Evolutionary conservation across 31 red algal genomes (phyloP).

Genomic region (Asparagopsis taxiformis): DNA sequence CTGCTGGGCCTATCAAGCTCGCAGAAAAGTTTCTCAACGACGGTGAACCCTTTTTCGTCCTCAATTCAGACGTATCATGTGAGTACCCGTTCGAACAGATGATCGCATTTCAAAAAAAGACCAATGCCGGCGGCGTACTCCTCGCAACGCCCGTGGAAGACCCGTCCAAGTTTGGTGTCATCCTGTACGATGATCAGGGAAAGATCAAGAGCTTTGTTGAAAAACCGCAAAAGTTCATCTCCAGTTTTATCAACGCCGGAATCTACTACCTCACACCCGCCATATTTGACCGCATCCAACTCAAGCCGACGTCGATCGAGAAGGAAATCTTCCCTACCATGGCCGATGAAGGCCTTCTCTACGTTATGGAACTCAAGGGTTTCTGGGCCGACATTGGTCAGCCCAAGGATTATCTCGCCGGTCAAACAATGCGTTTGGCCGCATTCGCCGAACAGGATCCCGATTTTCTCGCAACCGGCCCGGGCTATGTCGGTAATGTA

Average conservation of each 20-base stretch:
- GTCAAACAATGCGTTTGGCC: conserved; percentile 65
- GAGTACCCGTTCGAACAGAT: conserved; percentile 89
- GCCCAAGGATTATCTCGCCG: conserved; percentile 90
- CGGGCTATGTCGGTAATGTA: conserved; percentile 79
- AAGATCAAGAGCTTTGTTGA: conserved; percentile 96
- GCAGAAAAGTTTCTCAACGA: conserved; percentile 93
- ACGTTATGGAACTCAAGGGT: conserved; percentile 87
- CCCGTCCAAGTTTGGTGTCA: conserved; percentile 96
- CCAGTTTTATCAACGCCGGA: conserved; percentile 95
- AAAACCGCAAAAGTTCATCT: conserved; percentile 91
- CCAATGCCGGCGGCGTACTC: conserved; percentile 79
- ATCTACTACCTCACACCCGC: conserved; percentile 89
- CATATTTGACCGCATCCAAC: conserved; percentile 81
- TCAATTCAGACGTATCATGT: conserved; percentile 97
- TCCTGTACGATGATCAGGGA: conserved; percentile 86
- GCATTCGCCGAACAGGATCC: conserved; percentile 32
- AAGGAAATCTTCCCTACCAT: conserved; percentile 95
- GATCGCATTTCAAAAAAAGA: conserved; percentile 86
- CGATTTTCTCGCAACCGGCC: conserved; percentile 52
- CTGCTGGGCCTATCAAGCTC: conserved; percentile 98
- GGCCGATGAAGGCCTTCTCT: conserved; percentile 83
- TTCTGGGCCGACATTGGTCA: conserved; percentile 98
- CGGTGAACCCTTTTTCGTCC: conserved; percentile 98
- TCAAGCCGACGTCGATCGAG: conserved; percentile 93
- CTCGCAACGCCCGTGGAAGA: conserved; percentile 94